Percentiles rank a stretch among this genome's conserved stretches.
These are phyloP conservation scores for Epichloe uncinata DNA, from an alignment of 2,329 filamentous ascomycete species.

Conservation along the genomic window DNA sequence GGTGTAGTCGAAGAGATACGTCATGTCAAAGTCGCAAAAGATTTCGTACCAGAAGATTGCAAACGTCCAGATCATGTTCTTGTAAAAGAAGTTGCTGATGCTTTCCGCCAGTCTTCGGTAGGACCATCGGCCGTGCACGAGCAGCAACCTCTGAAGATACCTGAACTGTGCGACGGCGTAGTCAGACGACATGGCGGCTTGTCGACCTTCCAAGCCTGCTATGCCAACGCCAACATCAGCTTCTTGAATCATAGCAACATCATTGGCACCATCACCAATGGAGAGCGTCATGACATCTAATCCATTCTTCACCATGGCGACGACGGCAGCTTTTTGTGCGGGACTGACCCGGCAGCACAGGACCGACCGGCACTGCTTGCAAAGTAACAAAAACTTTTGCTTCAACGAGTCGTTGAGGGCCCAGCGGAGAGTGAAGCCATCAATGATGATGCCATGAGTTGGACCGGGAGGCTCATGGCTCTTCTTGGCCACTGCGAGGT, in stretches of 20 bases:
- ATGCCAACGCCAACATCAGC: slow-evolving; percentile 95
- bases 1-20: slow-evolving; percentile 93
- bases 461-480: slow-evolving; percentile 77
- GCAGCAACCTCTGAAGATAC: slow-evolving; percentile 69
- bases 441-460: slow-evolving; percentile 87
- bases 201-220: slow-evolving; percentile 80
- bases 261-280: slow-evolving; percentile 87
- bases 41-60: slow-evolving; percentile 96
- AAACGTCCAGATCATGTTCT: slow-evolving; percentile 98
- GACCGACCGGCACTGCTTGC: slow-evolving; percentile 94
- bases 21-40: slow-evolving; percentile 90
- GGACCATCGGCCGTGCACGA: slow-evolving; percentile 93
- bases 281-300: slow-evolving; percentile 93
- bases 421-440: slow-evolving; percentile 84
- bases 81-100: slow-evolving; percentile 99
- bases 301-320: slow-evolving; percentile 86
- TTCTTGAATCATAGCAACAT: slow-evolving; percentile 96
- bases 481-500: slow-evolving; percentile 63
- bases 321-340: slow-evolving; percentile 90
- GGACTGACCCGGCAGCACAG: slow-evolving; percentile 96
- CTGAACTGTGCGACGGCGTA: slow-evolving; percentile 93
- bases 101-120: slow-evolving; percentile 86
- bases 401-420: slow-evolving; percentile 70
- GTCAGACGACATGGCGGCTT: slow-evolving; percentile 92
- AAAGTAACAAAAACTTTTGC: slow-evolving; percentile 87